phyloP scores from a whole-genome alignment of 768 basidiomycete genomes.

The Lactarius evosmus region DNA sequence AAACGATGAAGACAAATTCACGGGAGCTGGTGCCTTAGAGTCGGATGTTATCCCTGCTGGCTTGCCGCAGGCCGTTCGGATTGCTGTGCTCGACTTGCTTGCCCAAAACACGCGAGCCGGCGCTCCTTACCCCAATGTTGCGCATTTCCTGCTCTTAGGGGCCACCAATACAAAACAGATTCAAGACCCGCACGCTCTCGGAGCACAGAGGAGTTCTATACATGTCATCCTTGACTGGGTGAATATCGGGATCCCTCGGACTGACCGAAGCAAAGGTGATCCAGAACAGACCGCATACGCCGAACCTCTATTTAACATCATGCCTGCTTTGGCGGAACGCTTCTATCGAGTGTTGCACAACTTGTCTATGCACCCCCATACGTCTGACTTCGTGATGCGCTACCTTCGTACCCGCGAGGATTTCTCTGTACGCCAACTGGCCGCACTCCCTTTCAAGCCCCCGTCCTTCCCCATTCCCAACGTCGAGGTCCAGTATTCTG shows the following conservation, averaged over 20 bases:
- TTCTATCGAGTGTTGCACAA: slow-evolving; percentile 82
- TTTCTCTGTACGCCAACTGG: slow-evolving; percentile 86
- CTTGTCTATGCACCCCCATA: slow-evolving; percentile 81
- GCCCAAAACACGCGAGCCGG: slow-evolving; percentile 67
- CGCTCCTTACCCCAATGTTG: slow-evolving; percentile 72
- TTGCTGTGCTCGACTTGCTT: slow-evolving; percentile 78
- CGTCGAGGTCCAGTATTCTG: slow-evolving; percentile 63
- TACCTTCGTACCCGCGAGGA: slow-evolving; percentile 86
- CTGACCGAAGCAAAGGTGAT: slow-evolving; percentile 45
- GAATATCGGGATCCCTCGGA: slow-evolving; percentile 64
- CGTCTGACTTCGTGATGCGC: slow-evolving; percentile 75
- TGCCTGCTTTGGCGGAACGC: slow-evolving; percentile 81
- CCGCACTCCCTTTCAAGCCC: slow-evolving; percentile 63
- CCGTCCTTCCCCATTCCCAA: slow-evolving; percentile 50
- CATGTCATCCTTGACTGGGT: slow-evolving; percentile 80
- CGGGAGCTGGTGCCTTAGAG: slow-evolving; percentile 73
- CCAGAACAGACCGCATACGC: slow-evolving; percentile 32
- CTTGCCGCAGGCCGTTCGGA: slow-evolving; percentile 65
- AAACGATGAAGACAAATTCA: slow-evolving; percentile 54
- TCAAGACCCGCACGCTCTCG: slow-evolving; percentile 75
- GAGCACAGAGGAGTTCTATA: slow-evolving; percentile 64
- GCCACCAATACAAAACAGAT: slow-evolving; percentile 59
- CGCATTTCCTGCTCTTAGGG: slow-evolving; percentile 83
- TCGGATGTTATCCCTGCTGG: slow-evolving; percentile 44
- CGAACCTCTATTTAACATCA: slow-evolving; percentile 55